These are phyloP conservation scores for Sphagnum fallax DNA, from an alignment of 228 moss, liverwort and hornwort genomes.

Conservation along the genomic window DNA sequence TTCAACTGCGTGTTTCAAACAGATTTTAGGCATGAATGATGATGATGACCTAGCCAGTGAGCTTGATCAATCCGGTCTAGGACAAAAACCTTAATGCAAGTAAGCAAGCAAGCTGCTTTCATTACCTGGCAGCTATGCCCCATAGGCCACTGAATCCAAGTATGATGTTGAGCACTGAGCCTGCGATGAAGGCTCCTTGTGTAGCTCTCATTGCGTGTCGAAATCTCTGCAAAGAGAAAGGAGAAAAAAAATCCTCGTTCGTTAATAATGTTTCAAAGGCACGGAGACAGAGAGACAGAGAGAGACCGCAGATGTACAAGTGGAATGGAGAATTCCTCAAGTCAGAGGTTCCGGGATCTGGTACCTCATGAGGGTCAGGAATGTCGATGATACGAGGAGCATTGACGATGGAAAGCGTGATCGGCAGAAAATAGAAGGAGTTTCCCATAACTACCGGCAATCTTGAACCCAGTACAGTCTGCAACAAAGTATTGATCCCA, in stretches of 20 bases:
- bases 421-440: slow-evolving; percentile 20
- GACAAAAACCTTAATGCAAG: no score
- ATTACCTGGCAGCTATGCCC: slow-evolving; percentile 56
- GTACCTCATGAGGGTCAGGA: slow-evolving; percentile 9
- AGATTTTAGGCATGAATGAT: no score
- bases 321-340: neutral
- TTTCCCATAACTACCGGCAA: slow-evolving; percentile 21
- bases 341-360: neutral
- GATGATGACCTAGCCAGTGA: no score
- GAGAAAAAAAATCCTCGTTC: no score
- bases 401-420: slow-evolving; percentile 17
- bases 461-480: slow-evolving; percentile 11
- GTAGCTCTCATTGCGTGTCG: slow-evolving; percentile 55
- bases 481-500: slow-evolving; percentile 16
- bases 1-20: no score
- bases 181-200: slow-evolving; percentile 73
- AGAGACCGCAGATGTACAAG: neutral
- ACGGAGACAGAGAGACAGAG: neutral
- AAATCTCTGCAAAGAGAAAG: slow-evolving; percentile 43
- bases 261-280: no score
- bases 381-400: slow-evolving; percentile 1
- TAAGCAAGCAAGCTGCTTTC: no score
- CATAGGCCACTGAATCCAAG: slow-evolving; percentile 76
- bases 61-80: no score
- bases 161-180: slow-evolving; percentile 63